Percentiles rank a stretch among this genome's conserved stretches.
These are phyloP conservation scores for Colletotrichum gloeosporioides DNA, from an alignment of 2,329 filamentous ascomycete species.

Conservation along the genomic window DNA sequence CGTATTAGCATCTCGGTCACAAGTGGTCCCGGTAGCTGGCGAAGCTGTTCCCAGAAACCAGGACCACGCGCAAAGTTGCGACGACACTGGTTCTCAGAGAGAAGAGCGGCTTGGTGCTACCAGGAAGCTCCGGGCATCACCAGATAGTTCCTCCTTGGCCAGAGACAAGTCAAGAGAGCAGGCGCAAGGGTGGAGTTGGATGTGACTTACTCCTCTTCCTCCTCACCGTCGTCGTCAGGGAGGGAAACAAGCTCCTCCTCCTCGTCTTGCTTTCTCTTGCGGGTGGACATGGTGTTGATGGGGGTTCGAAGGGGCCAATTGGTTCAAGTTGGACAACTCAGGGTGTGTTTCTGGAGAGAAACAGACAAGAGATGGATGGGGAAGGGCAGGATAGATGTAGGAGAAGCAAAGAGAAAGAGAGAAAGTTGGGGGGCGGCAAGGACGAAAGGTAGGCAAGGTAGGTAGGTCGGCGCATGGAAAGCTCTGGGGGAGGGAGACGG, in stretches of 20 bases:
- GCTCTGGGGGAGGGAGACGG: constrained; percentile 19
- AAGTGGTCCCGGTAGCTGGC: not conserved
- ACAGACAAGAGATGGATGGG: not conserved
- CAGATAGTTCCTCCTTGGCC: not conserved
- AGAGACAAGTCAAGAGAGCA: not conserved
- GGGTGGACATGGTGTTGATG: constrained; percentile 46
- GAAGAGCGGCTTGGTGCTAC: not conserved
- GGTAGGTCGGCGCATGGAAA: constrained; percentile 20
- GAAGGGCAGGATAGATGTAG: constrained; percentile 1
- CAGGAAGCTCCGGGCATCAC: not conserved
- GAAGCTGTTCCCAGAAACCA: not conserved
- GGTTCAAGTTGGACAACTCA: constrained; percentile 1
- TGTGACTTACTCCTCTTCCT: constrained; percentile 58
- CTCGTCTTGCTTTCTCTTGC: constrained; percentile 61
- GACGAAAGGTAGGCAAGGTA: constrained; percentile 14
- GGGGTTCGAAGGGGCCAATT: constrained; percentile 29
- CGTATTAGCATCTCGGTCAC: not conserved
- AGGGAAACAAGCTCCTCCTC: constrained; percentile 61
- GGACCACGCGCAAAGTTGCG: not conserved
- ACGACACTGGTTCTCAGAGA: not conserved
- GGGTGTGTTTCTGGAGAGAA: not conserved
- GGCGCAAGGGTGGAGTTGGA: not conserved
- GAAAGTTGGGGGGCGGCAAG: constrained; percentile 18
- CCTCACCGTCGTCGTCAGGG: constrained; percentile 55
- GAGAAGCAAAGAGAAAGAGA: constrained; percentile 12